These are phyloP conservation scores for Primulina tabacum DNA, from an alignment of 257 asterid species.

Conservation along the genomic window DNA sequence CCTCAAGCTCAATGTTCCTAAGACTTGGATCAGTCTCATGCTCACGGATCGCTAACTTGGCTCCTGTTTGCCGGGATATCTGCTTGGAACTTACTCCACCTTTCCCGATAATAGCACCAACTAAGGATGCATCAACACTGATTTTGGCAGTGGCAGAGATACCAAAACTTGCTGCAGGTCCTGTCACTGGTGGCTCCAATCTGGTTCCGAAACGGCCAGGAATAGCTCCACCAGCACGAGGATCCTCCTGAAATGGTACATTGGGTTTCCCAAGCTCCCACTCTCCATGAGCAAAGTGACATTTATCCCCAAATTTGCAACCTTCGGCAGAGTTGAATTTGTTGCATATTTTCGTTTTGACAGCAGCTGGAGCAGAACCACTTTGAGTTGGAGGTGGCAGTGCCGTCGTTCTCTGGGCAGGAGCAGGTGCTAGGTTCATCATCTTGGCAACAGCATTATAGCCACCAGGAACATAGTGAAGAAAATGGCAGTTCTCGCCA, in stretches of 20 bases:
- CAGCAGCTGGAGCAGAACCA: conserved; percentile 43
- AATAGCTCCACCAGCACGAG: conserved; percentile 29
- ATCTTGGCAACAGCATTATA: conserved; percentile 49
- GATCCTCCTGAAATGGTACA: conserved; percentile 37
- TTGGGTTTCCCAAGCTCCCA: conserved; percentile 45
- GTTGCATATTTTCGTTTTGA: conserved; percentile 76
- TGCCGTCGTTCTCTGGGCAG: conserved; percentile 31
- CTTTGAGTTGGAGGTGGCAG: conserved; percentile 35
- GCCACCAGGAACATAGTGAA: conserved; percentile 54
- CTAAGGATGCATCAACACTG: conserved; percentile 75
- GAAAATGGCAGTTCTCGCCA: conserved; percentile 62
- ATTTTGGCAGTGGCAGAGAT: conserved; percentile 61
- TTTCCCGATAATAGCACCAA: conserved; percentile 88
- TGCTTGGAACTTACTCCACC: conserved; percentile 78
- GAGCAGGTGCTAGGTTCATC: conserved; percentile 45
- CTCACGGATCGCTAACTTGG: conserved; percentile 44
- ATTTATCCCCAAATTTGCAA: conserved; percentile 54
- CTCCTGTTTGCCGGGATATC: conserved; percentile 51
- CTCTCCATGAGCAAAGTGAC: conserved; percentile 58
- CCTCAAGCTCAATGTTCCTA: conserved; percentile 52
- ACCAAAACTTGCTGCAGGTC: conserved; percentile 45
- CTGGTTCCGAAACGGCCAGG: conserved; percentile 41
- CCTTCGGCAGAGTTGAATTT: conserved; percentile 64
- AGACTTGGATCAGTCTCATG: conserved; percentile 44
- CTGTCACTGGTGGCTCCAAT: conserved; percentile 32